Percentiles rank a stretch among this genome's conserved stretches.
phyloP scores from a whole-genome alignment of 2,329 filamentous ascomycete genomes.

The Colletotrichum sp. region DNA sequence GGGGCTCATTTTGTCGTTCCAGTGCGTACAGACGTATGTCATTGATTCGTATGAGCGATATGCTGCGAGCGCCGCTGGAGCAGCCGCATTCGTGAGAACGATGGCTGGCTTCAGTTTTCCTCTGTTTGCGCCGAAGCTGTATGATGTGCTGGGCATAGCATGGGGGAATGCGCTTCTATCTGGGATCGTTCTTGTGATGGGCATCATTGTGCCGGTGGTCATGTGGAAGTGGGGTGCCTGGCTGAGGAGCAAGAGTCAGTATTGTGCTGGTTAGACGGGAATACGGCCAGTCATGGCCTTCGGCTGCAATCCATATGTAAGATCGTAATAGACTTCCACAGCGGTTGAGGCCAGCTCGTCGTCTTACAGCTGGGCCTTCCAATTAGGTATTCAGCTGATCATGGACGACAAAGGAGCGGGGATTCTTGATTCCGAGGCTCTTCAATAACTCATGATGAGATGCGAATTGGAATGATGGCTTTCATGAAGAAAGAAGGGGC shows the following conservation, averaged over 20 bases:
- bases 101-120: conserved; percentile 64
- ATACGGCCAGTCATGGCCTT: not conserved
- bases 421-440: not conserved
- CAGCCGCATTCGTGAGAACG: conserved; percentile 57
- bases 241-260: conserved; percentile 22
- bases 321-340: rapidly evolving
- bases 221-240: conserved; percentile 26
- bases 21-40: conserved; percentile 63
- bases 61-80: conserved; percentile 20
- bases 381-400: not conserved
- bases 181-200: conserved; percentile 21
- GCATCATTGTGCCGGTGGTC: conserved; percentile 19
- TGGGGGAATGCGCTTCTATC: conserved; percentile 47
- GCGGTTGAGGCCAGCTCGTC: not conserved
- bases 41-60: conserved; percentile 28
- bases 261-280: conserved; percentile 4
- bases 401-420: rapidly evolving
- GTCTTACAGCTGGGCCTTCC: not conserved
- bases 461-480: not conserved
- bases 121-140: conserved; percentile 56
- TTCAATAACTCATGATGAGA: not conserved
- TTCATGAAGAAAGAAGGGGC: not conserved
- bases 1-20: conserved; percentile 62
- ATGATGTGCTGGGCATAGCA: conserved; percentile 43
- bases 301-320: no score